phyloP scores from a whole-genome alignment of 2,329 filamentous ascomycete genomes.

The Hypoxylon sp. region DNA sequence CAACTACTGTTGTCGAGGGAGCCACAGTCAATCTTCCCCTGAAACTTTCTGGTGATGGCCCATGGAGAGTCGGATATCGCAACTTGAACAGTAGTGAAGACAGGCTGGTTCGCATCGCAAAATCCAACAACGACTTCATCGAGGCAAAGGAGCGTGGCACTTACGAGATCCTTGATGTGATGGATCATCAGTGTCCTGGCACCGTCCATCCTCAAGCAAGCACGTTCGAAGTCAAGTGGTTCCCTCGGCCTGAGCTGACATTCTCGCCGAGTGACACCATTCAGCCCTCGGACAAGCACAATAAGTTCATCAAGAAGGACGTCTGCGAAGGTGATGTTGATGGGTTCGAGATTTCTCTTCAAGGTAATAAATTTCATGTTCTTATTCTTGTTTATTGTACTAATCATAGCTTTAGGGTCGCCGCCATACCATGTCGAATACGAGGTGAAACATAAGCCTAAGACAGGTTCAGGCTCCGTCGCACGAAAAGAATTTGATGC shows the following conservation, averaged over 20 bases:
- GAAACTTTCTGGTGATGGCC: constrained; percentile 85
- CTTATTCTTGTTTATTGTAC: constrained; percentile 36
- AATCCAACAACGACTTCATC: constrained; percentile 76
- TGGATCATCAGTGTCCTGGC: constrained; percentile 86
- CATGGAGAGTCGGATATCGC: constrained; percentile 85
- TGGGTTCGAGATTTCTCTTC: constrained; percentile 83
- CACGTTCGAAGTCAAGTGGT: constrained; percentile 86
- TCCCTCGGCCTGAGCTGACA: constrained; percentile 80
- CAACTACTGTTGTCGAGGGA: constrained; percentile 81
- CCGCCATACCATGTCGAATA: constrained; percentile 89
- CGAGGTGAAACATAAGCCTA: constrained; percentile 79
- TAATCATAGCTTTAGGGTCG: constrained; percentile 67
- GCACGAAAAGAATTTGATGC: constrained; percentile 82
- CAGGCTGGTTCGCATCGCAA: constrained; percentile 49
- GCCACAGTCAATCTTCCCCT: constrained; percentile 82
- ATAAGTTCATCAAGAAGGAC: constrained; percentile 78
- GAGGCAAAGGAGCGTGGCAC: constrained; percentile 76
- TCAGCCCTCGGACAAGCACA: constrained; percentile 60
- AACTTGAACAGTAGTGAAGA: constrained; percentile 72
- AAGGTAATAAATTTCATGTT: constrained; percentile 67
- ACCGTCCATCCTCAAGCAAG: constrained; percentile 80
- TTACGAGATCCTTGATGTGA: constrained; percentile 84
- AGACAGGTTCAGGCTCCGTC: constrained; percentile 74
- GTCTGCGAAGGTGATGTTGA: constrained; percentile 97
- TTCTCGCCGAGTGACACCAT: constrained; percentile 76